A percentile compares a stretch with the other conserved stretches of the same genome.
These are phyloP conservation scores for Trichoderma citrinoviride DNA, from an alignment of 2,329 filamentous ascomycete genomes.

Conservation along the genomic window DNA sequence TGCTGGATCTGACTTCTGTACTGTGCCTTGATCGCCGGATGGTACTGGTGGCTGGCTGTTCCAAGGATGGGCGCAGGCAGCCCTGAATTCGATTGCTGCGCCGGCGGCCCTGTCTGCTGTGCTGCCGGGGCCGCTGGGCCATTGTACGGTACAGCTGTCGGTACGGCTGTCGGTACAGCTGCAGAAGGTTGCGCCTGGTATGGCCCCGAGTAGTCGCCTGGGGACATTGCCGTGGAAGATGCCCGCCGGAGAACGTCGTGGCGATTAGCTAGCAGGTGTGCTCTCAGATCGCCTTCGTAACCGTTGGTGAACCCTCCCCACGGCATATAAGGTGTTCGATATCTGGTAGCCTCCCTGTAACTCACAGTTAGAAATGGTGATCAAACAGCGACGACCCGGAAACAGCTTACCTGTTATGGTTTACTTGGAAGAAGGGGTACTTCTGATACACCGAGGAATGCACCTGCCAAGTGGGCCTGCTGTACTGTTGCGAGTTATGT, in stretches of 20 bases:
- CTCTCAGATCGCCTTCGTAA: conserved; percentile 53
- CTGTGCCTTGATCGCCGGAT: conserved; percentile 20
- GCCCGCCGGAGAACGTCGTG: conserved; percentile 32
- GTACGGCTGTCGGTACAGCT: background rate
- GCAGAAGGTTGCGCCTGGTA: background rate
- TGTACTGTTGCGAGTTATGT: conserved; percentile 2
- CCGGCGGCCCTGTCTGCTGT: background rate
- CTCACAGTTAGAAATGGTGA: conserved; percentile 23
- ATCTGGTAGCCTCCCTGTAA: conserved; percentile 51
- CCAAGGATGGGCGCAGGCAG: background rate
- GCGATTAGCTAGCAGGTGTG: conserved; percentile 42
- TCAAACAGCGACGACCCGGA: background rate
- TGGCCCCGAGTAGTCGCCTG: background rate
- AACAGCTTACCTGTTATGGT: conserved; percentile 54
- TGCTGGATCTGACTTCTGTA: conserved; percentile 6
- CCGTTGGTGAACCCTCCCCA: conserved; percentile 60
- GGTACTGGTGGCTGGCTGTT: conserved; percentile 9
- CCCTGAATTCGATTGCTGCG: conserved; percentile 4
- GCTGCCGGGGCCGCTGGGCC: background rate
- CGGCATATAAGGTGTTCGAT: conserved; percentile 58
- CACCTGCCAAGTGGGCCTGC: conserved; percentile 35
- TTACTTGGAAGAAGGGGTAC: conserved; percentile 58
- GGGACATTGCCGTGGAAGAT: conserved; percentile 20
- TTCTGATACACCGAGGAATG: conserved; percentile 48
- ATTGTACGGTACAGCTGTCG: background rate